phyloP scores from a whole-genome alignment of 192 early-diverging fungal genomes.

The Spizellomyces sp. region DNA sequence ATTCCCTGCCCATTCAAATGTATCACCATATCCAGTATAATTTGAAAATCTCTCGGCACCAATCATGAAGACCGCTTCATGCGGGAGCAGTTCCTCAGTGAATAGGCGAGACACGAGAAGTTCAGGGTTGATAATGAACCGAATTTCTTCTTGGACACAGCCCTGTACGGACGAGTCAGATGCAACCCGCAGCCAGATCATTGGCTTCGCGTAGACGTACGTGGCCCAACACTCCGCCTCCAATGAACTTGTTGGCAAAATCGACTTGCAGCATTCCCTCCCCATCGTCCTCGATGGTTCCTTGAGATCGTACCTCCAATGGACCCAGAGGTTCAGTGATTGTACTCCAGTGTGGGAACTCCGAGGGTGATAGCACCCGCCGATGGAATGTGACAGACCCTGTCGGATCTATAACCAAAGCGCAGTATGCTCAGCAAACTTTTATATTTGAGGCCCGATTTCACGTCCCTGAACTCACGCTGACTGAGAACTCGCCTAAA shows the following conservation, averaged over 20 bases:
- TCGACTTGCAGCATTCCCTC: constrained; percentile 38
- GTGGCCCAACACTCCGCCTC: constrained; percentile 40
- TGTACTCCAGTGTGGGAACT: constrained; percentile 33
- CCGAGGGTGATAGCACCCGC: constrained; percentile 11
- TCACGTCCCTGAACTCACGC: constrained; percentile 15
- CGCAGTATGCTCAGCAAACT: neutral
- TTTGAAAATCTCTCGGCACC: constrained; percentile 46
- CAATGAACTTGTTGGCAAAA: constrained; percentile 55
- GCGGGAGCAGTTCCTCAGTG: constrained; percentile 37
- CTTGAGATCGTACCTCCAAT: constrained; percentile 22
- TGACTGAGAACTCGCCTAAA: constrained; percentile 26
- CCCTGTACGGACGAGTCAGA: constrained; percentile 27
- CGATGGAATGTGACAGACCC: constrained; percentile 44
- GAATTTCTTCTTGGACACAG: constrained; percentile 55
- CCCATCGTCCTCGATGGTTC: constrained; percentile 52
- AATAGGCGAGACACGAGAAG: constrained; percentile 47
- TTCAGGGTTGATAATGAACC: constrained; percentile 52
- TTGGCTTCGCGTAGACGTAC: constrained; percentile 10
- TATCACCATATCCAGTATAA: constrained; percentile 46
- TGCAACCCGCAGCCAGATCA: constrained; percentile 3
- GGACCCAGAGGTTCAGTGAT: neutral
- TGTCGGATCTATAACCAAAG: constrained; percentile 16
- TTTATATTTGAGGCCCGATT: constrained; percentile 20
- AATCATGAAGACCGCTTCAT: constrained; percentile 42
- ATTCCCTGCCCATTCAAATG: constrained; percentile 37